These are phyloP conservation scores for Malassezia globosa DNA, from an alignment of 1,284 basidiomycete species.

Conservation along the genomic window DNA sequence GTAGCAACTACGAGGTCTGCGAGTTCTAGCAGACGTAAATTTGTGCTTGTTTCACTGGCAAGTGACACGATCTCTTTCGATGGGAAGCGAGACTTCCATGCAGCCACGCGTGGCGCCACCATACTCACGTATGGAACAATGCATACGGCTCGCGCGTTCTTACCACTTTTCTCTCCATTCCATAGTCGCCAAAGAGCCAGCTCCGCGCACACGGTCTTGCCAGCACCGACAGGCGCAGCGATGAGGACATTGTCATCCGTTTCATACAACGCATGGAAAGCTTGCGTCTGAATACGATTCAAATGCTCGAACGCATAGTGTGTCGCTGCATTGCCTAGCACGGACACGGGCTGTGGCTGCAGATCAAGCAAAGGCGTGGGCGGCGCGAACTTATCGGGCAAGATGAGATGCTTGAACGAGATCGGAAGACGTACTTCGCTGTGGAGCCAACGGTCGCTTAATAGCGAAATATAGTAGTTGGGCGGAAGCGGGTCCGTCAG, in stretches of 20 bases:
- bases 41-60: slow-evolving; percentile 87
- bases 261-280: slow-evolving; percentile 92
- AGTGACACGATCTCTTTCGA: slow-evolving; percentile 85
- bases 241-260: slow-evolving; percentile 92
- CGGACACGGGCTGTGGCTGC: slow-evolving; percentile 76
- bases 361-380: slow-evolving; percentile 87
- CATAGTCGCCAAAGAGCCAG: slow-evolving; percentile 84
- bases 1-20: slow-evolving; percentile 78
- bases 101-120: slow-evolving; percentile 75
- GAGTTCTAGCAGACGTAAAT: slow-evolving; percentile 70
- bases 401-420: slow-evolving; percentile 93
- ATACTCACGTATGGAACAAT: slow-evolving; percentile 94
- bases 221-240: slow-evolving; percentile 87
- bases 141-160: slow-evolving; percentile 66
- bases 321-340: slow-evolving; percentile 76
- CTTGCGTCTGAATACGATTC: slow-evolving; percentile 98
- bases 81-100: slow-evolving; percentile 83
- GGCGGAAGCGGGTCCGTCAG: slow-evolving; percentile 95
- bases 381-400: slow-evolving; percentile 89
- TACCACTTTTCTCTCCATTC: slow-evolving; percentile 60
- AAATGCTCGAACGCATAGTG: slow-evolving; percentile 72
- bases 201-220: slow-evolving; percentile 94
- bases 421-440: slow-evolving; percentile 86
- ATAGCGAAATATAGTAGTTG: slow-evolving; percentile 90
- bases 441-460: slow-evolving; percentile 92